Evolutionary conservation across 2,329 filamentous ascomycete genomes (phyloP).

Genomic region (Lachnellula occidentalis): DNA sequence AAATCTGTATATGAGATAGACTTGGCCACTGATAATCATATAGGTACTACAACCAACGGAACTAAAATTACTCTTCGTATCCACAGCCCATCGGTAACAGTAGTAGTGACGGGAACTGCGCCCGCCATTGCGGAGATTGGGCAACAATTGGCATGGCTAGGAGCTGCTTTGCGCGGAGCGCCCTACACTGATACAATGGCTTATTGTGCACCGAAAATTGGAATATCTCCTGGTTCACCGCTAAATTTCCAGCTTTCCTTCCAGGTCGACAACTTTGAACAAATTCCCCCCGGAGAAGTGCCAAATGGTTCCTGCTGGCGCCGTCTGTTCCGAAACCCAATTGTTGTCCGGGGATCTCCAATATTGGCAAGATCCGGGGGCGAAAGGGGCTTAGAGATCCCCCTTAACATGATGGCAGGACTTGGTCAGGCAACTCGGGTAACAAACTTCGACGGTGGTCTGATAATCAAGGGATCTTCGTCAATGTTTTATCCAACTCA

Average conservation of each 20-base stretch:
- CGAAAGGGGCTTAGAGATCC: constrained; percentile 20
- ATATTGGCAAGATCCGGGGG: constrained; percentile 4
- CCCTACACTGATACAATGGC: not conserved
- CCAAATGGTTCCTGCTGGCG: constrained; percentile 8
- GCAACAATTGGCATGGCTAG: constrained; percentile 8
- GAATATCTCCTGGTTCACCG: too few relatives aligned
- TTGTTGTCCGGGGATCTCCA: constrained; percentile 13
- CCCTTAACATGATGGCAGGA: constrained; percentile 22
- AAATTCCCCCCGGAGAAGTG: too few relatives aligned
- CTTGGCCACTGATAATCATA: too few relatives aligned
- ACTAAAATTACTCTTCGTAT: too few relatives aligned
- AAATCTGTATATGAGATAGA: too few relatives aligned
- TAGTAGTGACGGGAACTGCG: not conserved
- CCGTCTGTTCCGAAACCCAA: constrained; percentile 8
- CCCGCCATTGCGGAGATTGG: constrained; percentile 1
- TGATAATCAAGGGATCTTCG: constrained; percentile 8
- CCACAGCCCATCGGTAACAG: too few relatives aligned
- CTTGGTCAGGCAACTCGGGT: constrained; percentile 11
- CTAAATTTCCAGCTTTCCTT: too few relatives aligned
- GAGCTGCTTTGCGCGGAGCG: constrained; percentile 1
- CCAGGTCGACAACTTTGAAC: too few relatives aligned
- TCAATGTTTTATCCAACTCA: constrained; percentile 2
- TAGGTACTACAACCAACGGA: too few relatives aligned
- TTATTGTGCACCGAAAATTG: not conserved
- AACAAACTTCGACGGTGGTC: not conserved